Base-by-base conservation (phyloP, 1,284 basidiomycete genomes). In the Naganishia sp. region DNA sequence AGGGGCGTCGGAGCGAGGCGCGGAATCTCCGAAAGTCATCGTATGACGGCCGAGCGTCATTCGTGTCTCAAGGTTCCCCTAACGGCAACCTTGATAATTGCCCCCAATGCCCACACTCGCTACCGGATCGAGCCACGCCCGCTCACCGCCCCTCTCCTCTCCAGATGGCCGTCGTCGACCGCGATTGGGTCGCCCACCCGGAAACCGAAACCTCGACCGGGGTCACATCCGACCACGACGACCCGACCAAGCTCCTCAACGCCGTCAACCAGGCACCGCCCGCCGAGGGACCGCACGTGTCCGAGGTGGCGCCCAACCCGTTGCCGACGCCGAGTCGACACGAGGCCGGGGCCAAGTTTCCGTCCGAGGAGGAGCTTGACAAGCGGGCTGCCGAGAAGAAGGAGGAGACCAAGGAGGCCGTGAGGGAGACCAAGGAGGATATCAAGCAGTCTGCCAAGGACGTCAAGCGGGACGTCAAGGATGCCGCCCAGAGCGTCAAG, bases 391-490 rank as follows among this genome's bases (percentile, higher is more conserved):
- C 72, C 45, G 66, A 72, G 59, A 52, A 50, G 48, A 61, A 65
- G 56, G 31, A 56, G 18, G 68, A 69, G 45, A 48, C 42, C 39
- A 50, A 61, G 21, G 48, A 23, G 25, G 67, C 64, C 11, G 68
- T 53, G 28, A 64, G 65, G 16, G 39, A 70, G 55, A 64, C 52
- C 64, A 52, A 59, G 55, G 64, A 48, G 25, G 42, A 53, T 18
- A 39, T 61, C 66, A 57, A 56, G 53, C 23, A 85, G 68, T 82
- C 80, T 11, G 79, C 80, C 46, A 83, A 84, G 70, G 82, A 80
- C 57, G 80, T 84, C 11, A 87, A 87, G 74, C 82, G 85, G 56
- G 63, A 67, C 28, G 68, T 67, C 31, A 66, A 64, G 61, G 55
- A 55, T 11, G 39, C 64, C 39, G 61, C 60, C 1, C 33, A 66